These are phyloP conservation scores for Solanum chaucha DNA, from an alignment of 257 asterid species.

Conservation along the genomic window DNA sequence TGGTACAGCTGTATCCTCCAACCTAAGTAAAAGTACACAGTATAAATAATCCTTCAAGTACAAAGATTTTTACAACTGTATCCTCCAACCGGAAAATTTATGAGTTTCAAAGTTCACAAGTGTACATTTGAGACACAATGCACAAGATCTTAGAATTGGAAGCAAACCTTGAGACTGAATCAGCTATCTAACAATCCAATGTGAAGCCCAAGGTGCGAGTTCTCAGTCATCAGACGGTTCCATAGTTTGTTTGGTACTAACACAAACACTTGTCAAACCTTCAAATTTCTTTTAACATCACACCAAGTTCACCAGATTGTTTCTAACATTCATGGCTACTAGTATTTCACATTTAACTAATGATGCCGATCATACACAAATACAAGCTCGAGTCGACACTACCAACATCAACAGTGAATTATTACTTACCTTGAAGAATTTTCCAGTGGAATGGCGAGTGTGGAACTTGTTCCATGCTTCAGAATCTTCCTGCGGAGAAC, in stretches of 20 bases:
- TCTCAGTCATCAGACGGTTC: background rate
- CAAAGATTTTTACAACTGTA: background rate
- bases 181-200: background rate
- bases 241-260: background rate
- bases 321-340: background rate
- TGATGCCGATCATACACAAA: background rate
- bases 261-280: background rate
- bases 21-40: background rate
- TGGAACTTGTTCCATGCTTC: conserved; percentile 79
- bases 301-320: background rate
- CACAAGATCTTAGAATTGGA: background rate
- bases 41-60: background rate
- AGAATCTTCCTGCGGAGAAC: conserved; percentile 20
- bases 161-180: background rate
- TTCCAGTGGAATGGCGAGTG: conserved; percentile 74
- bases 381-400: background rate
- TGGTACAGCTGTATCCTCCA: background rate
- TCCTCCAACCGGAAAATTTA: background rate
- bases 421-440: conserved; percentile 69
- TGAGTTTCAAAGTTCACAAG: background rate
- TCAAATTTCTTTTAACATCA: background rate
- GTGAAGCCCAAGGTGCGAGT: background rate
- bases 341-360: background rate
- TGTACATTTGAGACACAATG: background rate
- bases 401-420: background rate